phyloP scores from a whole-genome alignment of 2,329 filamentous ascomycete genomes.

The Colletotrichum sp. region DNA sequence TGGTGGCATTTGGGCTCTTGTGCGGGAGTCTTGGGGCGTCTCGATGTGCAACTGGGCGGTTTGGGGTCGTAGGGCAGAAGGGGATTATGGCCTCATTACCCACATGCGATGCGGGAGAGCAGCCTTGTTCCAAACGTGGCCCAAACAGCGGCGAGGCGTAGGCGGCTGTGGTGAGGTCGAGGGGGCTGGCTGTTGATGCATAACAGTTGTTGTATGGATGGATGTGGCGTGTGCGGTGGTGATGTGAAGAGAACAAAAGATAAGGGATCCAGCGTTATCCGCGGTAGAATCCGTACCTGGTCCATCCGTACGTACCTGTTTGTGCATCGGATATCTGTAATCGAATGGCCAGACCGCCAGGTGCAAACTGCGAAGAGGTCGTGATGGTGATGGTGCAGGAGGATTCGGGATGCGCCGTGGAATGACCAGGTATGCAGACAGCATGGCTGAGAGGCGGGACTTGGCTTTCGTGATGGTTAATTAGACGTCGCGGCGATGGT shows the following conservation, averaged over 20 bases:
- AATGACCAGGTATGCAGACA: not conserved
- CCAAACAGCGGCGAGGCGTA: constrained; percentile 11
- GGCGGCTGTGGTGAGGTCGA: not conserved
- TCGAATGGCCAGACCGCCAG: not conserved
- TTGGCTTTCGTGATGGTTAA: not conserved
- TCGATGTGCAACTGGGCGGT: constrained; percentile 16
- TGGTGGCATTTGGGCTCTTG: not conserved
- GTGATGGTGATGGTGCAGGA: not conserved
- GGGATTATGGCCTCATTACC: constrained; percentile 20
- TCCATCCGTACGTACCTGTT: too few species aligned
- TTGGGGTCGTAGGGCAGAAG: constrained; percentile 3
- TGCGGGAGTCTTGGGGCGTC: not conserved
- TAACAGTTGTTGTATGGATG: not conserved
- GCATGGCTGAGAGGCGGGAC: not conserved
- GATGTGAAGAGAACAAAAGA: not conserved
- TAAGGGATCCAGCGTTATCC: not conserved
- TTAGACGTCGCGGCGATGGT: not conserved
- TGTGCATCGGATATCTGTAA: not conserved
- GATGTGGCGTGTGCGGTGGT: not conserved
- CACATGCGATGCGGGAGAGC: constrained; percentile 1
- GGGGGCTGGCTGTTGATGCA: not conserved
- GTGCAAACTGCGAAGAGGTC: not conserved
- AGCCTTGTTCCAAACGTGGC: constrained; percentile 20
- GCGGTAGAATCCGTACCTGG: not conserved
- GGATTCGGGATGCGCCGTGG: not conserved